Conservation (phyloP, 2,329 filamentous ascomycete species). For the Aspergillus uvarum region DNA sequence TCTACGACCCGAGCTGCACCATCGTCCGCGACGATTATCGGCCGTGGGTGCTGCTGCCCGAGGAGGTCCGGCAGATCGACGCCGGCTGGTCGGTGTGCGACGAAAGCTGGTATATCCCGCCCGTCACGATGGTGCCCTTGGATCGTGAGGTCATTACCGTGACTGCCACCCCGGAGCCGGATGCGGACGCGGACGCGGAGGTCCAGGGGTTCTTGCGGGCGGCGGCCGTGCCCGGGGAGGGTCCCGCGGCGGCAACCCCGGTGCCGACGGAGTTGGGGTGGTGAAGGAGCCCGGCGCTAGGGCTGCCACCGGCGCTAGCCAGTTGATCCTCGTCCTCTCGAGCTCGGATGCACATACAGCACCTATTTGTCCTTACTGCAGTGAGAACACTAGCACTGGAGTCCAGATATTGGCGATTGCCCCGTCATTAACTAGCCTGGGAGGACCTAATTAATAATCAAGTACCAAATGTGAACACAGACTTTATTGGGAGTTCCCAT, state of each 20-base stretch:
- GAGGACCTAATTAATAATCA: too few relatives aligned
- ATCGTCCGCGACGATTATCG: slow-evolving; percentile 25
- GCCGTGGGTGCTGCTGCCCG: slow-evolving; percentile 22
- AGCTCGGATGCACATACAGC: too few relatives aligned
- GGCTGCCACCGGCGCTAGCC: too few relatives aligned
- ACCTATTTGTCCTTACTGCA: too few relatives aligned
- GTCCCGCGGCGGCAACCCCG: neutral
- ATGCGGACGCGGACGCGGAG: neutral
- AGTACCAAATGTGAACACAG: too few relatives aligned
- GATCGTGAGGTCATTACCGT: neutral
- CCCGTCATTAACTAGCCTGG: too few relatives aligned
- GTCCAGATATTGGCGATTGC: too few relatives aligned
- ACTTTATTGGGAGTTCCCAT: too few relatives aligned
- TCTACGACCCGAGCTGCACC: slow-evolving; percentile 15
- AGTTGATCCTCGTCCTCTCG: too few relatives aligned
- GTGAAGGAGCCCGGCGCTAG: neutral
- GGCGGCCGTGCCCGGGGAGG: neutral
- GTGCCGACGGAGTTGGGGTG: neutral
- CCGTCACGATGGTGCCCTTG: slow-evolving; percentile 21
- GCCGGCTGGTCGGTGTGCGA: slow-evolving; percentile 20
- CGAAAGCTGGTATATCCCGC: slow-evolving; percentile 24
- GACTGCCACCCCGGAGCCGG: neutral
- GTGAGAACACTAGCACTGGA: too few relatives aligned
- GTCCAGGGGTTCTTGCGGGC: neutral
- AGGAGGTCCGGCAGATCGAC: slow-evolving; percentile 21